Evolutionary conservation across 2,329 filamentous ascomycete genomes (phyloP).

Genomic region (Hysterium pulicare): DNA sequence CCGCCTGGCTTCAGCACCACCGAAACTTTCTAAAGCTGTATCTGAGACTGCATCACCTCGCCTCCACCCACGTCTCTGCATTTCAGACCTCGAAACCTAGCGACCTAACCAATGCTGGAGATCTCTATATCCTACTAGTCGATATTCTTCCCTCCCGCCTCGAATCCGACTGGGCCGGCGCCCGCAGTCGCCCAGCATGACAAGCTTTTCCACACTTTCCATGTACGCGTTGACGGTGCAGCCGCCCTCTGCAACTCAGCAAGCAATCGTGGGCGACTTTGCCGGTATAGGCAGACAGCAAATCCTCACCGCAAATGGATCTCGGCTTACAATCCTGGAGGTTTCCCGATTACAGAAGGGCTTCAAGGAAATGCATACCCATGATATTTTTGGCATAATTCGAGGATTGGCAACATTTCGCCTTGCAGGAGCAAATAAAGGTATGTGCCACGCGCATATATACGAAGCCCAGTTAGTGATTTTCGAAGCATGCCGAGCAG

Average conservation of each 20-base stretch:
- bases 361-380: conserved; percentile 79
- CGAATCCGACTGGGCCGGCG: conserved; percentile 10
- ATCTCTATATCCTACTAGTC: too few species aligned
- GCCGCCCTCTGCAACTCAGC: conserved; percentile 81
- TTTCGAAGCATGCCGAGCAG: conserved; percentile 33
- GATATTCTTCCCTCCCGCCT: neutral
- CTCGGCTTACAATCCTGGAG: conserved; percentile 80
- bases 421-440: conserved; percentile 90
- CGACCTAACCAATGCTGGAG: neutral
- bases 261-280: conserved; percentile 93
- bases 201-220: conserved; percentile 97
- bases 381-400: conserved; percentile 96
- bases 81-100: neutral
- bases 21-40: neutral
- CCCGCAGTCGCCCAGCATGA: conserved; percentile 61
- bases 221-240: conserved; percentile 97
- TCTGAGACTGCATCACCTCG: neutral
- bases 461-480: conserved; percentile 48
- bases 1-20: neutral
- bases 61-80: neutral
- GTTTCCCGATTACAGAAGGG: conserved; percentile 84
- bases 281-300: conserved; percentile 96
- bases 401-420: conserved; percentile 84
- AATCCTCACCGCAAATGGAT: conserved; percentile 90
- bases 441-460: conserved; percentile 57